Percentiles rank a stretch among this genome's conserved stretches.
Evolutionary conservation across 2,329 filamentous ascomycete genomes (phyloP).

Genomic region (Scolecobasidium constrictum): DNA sequence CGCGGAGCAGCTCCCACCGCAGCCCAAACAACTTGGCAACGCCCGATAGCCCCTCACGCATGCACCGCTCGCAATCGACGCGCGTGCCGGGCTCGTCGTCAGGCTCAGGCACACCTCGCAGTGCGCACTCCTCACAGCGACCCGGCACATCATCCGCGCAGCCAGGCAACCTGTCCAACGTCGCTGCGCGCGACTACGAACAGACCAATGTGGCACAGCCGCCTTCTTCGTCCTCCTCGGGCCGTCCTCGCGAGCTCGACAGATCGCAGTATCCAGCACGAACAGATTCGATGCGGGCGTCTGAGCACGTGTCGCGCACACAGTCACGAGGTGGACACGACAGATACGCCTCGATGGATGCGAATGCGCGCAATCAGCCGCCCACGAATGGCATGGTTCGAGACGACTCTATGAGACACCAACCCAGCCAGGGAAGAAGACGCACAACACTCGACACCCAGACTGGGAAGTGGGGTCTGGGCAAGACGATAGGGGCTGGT

Average conservation of each 20-base stretch:
- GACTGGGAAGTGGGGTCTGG: slow-evolving; percentile 83
- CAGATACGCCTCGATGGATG: slow-evolving; percentile 34
- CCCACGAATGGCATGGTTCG: slow-evolving; percentile 25
- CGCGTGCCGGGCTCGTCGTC: slow-evolving; percentile 25
- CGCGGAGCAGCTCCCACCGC: slow-evolving; percentile 34
- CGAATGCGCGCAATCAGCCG: slow-evolving; percentile 22
- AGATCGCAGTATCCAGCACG: slow-evolving; percentile 33
- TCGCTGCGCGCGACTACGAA: slow-evolving; percentile 63
- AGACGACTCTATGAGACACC: slow-evolving; percentile 13
- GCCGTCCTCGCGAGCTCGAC: slow-evolving; percentile 51
- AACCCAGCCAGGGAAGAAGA: slow-evolving; percentile 23
- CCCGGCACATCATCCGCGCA: slow-evolving; percentile 26
- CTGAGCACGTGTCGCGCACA: slow-evolving; percentile 20
- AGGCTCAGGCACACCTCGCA: slow-evolving; percentile 17
- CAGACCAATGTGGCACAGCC: slow-evolving; percentile 51
- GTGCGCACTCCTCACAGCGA: slow-evolving; percentile 15
- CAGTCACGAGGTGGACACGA: slow-evolving; percentile 13
- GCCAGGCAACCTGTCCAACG: slow-evolving; percentile 38
- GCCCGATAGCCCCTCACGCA: slow-evolving; percentile 24
- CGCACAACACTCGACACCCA: slow-evolving; percentile 80
- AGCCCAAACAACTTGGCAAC: not conserved
- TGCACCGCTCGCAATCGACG: slow-evolving; percentile 35
- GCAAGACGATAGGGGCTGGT: slow-evolving; percentile 92
- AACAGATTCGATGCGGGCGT: slow-evolving; percentile 41
- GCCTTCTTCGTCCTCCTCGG: slow-evolving; percentile 45